These are phyloP conservation scores for Cytospora chrysosperma DNA, from an alignment of 2,329 filamentous ascomycete species.

Conservation along the genomic window DNA sequence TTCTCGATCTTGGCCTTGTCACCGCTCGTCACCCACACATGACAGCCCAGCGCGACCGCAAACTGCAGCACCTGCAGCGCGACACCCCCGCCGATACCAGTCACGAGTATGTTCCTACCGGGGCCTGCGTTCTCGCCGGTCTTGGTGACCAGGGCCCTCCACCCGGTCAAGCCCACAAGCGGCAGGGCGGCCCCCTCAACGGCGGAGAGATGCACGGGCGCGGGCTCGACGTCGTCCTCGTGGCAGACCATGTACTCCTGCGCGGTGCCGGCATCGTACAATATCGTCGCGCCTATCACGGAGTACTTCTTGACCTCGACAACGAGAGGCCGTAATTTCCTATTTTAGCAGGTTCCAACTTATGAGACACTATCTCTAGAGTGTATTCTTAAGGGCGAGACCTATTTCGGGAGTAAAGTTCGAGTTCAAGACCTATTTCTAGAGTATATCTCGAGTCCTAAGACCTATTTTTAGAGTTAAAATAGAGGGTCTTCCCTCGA, in stretches of 20 bases:
- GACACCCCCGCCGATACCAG: constrained; percentile 90
- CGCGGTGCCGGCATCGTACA: constrained; percentile 67
- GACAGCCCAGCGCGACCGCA: constrained; percentile 69
- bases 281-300: constrained; percentile 68
- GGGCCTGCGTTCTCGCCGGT: constrained; percentile 55
- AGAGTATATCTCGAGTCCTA: no score
- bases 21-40: constrained; percentile 80
- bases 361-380: no score
- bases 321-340: no score
- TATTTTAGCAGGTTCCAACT: no score
- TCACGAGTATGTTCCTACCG: constrained; percentile 77
- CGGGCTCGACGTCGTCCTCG: constrained; percentile 71
- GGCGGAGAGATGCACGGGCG: constrained; percentile 68
- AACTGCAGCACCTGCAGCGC: constrained; percentile 81
- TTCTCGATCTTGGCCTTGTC: constrained; percentile 72
- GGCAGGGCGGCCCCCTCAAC: constrained; percentile 82
- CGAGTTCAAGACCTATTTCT: no score
- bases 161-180: constrained; percentile 81
- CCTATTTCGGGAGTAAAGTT: no score
- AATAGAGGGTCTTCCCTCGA: no score
- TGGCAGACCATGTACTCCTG: constrained; percentile 71
- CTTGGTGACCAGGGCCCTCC: constrained; percentile 83
- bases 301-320: constrained; percentile 52
- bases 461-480: no score
- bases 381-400: no score